Percentiles rank a stretch among this genome's conserved stretches.
Evolutionary conservation across 768 basidiomycete genomes (phyloP).

Genomic region (Pleurotus sapidus): DNA sequence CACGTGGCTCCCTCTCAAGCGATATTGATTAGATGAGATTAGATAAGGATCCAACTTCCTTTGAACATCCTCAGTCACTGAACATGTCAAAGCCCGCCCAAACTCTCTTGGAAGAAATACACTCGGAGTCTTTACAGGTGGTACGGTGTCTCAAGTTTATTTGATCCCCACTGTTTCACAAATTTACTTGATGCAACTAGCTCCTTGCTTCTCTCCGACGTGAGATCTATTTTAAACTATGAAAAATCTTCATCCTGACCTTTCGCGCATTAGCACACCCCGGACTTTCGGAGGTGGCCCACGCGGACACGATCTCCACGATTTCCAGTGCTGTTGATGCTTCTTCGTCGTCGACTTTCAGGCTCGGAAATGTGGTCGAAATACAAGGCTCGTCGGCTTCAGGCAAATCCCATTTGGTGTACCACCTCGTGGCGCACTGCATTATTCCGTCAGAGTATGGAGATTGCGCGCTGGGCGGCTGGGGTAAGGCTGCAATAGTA

Average conservation of each 20-base stretch:
- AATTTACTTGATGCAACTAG: constrained; percentile 24
- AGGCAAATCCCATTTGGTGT: constrained; percentile 80
- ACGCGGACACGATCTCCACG: too few relatives aligned
- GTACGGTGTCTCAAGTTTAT: constrained; percentile 9
- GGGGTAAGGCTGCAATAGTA: constrained; percentile 63
- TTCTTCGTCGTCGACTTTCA: constrained; percentile 14
- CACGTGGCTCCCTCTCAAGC: neutral
- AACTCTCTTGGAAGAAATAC: constrained; percentile 27
- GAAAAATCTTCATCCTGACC: constrained; percentile 5
- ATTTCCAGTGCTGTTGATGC: neutral
- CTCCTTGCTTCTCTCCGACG: constrained; percentile 38
- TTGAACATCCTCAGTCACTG: too few relatives aligned
- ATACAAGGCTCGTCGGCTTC: constrained; percentile 72
- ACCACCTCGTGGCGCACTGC: constrained; percentile 57
- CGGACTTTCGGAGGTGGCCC: too few relatives aligned
- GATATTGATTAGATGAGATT: neutral
- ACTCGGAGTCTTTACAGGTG: constrained; percentile 30
- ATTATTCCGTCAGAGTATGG: constrained; percentile 43
- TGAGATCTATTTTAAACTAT: constrained; percentile 13
- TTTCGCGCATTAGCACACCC: constrained; percentile 16
- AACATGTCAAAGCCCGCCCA: neutral
- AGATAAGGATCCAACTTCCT: too few relatives aligned
- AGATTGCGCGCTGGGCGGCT: constrained; percentile 44
- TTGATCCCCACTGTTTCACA: neutral
- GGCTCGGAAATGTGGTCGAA: constrained; percentile 66